phyloP scores from a whole-genome alignment of 495 filamentous ascomycete species.

The Bombardia bombarda region DNA sequence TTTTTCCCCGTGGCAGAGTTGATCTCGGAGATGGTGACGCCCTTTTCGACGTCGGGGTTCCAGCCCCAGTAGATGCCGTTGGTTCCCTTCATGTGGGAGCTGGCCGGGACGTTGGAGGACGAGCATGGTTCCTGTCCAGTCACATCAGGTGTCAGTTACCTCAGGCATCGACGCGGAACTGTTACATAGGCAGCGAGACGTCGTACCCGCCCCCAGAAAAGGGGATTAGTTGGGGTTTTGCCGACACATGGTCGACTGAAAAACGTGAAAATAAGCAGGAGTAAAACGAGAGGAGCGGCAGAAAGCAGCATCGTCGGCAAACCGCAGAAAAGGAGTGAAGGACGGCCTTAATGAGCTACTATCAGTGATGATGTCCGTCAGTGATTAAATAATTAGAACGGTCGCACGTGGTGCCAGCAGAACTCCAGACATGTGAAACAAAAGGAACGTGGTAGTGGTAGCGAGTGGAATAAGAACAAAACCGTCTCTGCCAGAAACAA shows the following conservation, averaged over 20 bases:
- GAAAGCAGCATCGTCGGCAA: too few species aligned
- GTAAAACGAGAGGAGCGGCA: too few species aligned
- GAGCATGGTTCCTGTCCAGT: slow-evolving; percentile 2
- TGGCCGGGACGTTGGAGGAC: neutral
- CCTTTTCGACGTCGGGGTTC: slow-evolving; percentile 2
- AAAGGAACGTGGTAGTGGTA: too few species aligned
- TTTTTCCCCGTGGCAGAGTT: neutral
- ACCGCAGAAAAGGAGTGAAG: too few species aligned
- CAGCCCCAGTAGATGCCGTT: slow-evolving; percentile 9
- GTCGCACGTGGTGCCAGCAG: too few species aligned
- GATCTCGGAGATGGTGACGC: slow-evolving; percentile 2
- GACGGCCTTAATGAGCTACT: too few species aligned
- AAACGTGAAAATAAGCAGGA: too few species aligned
- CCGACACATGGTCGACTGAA: neutral
- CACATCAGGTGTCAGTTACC: neutral
- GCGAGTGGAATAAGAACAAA: too few species aligned
- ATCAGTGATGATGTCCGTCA: too few species aligned
- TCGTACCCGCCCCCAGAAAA: neutral
- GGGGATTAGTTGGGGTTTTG: neutral
- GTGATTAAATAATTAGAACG: too few species aligned
- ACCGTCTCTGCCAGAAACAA: too few species aligned
- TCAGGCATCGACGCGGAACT: neutral
- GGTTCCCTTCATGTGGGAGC: slow-evolving; percentile 1
- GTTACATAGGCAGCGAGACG: neutral
- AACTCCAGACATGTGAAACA: too few species aligned